Conservation (phyloP, 2,329 filamentous ascomycete species). For the Neophaeococcomyces aloes region DNA sequence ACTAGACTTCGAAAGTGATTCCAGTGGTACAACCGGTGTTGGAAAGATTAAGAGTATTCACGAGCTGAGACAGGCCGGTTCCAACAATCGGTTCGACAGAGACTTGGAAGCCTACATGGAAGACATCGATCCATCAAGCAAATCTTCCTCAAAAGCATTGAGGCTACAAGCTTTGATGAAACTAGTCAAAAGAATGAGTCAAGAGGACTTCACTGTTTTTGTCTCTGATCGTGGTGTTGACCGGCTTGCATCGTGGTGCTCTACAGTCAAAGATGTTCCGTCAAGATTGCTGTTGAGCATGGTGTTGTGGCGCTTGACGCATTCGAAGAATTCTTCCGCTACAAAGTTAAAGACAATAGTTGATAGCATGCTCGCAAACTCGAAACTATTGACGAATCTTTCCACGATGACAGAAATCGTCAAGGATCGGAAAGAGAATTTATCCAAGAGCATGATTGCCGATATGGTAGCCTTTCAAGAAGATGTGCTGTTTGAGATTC, state of each 20-base stretch:
- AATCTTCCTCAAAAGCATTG: slow-evolving; percentile 38
- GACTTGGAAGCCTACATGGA: slow-evolving; percentile 48
- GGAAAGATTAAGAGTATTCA: slow-evolving; percentile 47
- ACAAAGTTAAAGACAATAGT: slow-evolving; percentile 10
- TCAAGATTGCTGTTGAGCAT: slow-evolving; percentile 13
- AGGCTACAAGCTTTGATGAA: slow-evolving; percentile 42
- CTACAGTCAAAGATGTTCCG: slow-evolving; percentile 45
- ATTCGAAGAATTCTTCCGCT: slow-evolving; percentile 10
- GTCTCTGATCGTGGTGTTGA: slow-evolving; percentile 62
- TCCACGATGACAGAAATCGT: slow-evolving; percentile 13
- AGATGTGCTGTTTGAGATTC: neutral
- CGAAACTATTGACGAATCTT: slow-evolving; percentile 10
- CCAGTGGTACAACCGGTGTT: slow-evolving; percentile 33
- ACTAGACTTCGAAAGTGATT: slow-evolving; percentile 26
- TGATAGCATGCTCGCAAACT: slow-evolving; percentile 12
- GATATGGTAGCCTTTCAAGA: slow-evolving; percentile 16
- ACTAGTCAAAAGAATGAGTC: slow-evolving; percentile 43
- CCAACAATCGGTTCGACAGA: slow-evolving; percentile 46
- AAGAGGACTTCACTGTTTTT: slow-evolving; percentile 43
- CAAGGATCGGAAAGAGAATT: slow-evolving; percentile 18
- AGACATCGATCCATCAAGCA: slow-evolving; percentile 43
- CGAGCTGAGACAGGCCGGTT: slow-evolving; percentile 49
- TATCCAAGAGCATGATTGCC: slow-evolving; percentile 14
- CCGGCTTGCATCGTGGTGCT: slow-evolving; percentile 53
- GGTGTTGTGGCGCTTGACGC: slow-evolving; percentile 12